These are phyloP conservation scores for Aureobasidium sp. DNA, from an alignment of 2,329 filamentous ascomycete species.

Conservation along the genomic window DNA sequence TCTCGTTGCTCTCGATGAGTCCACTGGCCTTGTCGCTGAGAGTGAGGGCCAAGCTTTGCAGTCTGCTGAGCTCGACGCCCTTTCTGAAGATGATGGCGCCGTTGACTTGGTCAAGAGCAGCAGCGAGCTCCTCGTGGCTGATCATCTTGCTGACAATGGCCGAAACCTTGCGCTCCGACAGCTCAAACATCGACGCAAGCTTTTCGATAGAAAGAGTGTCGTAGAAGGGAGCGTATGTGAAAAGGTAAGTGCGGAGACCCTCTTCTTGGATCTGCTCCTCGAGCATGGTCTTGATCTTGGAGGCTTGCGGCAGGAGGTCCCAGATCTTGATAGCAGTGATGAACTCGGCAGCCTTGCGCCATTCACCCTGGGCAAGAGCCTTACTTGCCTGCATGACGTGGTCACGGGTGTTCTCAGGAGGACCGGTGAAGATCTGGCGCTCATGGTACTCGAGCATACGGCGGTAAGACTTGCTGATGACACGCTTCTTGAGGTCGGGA, in stretches of 20 bases:
- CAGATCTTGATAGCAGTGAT: constrained; percentile 99
- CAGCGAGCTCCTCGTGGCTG: constrained; percentile 93
- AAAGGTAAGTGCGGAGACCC: constrained; percentile 94
- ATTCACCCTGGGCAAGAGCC: constrained; percentile 90
- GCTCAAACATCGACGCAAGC: constrained; percentile 89
- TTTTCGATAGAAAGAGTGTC: constrained; percentile 86
- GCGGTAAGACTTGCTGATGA: constrained; percentile 99
- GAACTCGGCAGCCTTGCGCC: constrained; percentile 91
- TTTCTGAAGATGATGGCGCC: constrained; percentile 98
- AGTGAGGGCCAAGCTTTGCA: constrained; percentile 90
- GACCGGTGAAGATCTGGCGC: constrained; percentile 97
- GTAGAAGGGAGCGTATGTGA: constrained; percentile 99
- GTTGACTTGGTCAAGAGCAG: constrained; percentile 95
- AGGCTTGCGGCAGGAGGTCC: constrained; percentile 89
- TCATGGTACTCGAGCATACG: constrained; percentile 99
- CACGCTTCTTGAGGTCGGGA: constrained; percentile 90
- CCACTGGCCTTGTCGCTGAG: constrained; percentile 93
- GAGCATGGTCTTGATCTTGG: constrained; percentile 94
- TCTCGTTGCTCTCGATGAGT: constrained; percentile 94
- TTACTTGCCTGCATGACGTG: constrained; percentile 99
- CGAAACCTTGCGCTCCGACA: constrained; percentile 81
- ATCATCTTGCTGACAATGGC: constrained; percentile 99
- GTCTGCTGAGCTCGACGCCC: constrained; percentile 91
- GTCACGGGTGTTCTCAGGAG: constrained; percentile 96
- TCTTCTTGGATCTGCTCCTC: constrained; percentile 98